Evolutionary conservation across 169 alveolate genomes (phyloP).

Genomic region (Plasmodium billcollinsi): DNA sequence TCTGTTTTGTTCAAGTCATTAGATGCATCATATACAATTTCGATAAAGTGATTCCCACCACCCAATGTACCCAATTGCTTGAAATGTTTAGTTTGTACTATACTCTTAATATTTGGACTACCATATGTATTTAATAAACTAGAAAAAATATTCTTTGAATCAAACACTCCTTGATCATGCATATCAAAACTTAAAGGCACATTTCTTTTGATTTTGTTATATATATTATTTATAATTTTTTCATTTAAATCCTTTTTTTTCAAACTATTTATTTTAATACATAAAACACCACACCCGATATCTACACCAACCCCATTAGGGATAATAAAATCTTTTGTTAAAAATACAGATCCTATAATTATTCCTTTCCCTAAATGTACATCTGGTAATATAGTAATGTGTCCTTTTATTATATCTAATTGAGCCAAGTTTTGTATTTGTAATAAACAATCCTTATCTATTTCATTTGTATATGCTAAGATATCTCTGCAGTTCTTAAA

Average conservation of each 20-base stretch:
- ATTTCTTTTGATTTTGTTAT: conserved; percentile 24
- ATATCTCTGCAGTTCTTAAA: conserved; percentile 50
- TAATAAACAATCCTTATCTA: conserved; percentile 56
- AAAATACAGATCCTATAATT: conserved; percentile 81
- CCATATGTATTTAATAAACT: conserved; percentile 36
- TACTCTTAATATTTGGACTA: conserved; percentile 29
- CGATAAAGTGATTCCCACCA: conserved; percentile 87
- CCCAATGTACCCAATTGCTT: conserved; percentile 85
- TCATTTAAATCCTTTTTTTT: conserved; percentile 60
- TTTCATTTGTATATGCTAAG: conserved; percentile 51
- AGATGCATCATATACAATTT: conserved; percentile 78
- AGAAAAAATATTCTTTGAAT: conserved; percentile 46
- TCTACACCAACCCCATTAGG: conserved; percentile 85
- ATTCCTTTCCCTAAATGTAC: conserved; percentile 87
- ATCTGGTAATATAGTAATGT: conserved; percentile 85
- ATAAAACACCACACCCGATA: conserved; percentile 83
- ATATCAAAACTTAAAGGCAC: conserved; percentile 71
- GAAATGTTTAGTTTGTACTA: conserved; percentile 76
- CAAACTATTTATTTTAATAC: conserved; percentile 75
- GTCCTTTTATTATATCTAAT: conserved; percentile 77
- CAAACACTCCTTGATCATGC: conserved; percentile 66
- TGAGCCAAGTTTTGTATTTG: conserved; percentile 76
- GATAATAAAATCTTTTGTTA: conserved; percentile 76
- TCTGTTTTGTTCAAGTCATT: not conserved
- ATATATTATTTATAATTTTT: conserved; percentile 39